These are phyloP conservation scores for Lagenaria siceraria DNA, from an alignment of 306 rosid genomes.

Conservation along the genomic window DNA sequence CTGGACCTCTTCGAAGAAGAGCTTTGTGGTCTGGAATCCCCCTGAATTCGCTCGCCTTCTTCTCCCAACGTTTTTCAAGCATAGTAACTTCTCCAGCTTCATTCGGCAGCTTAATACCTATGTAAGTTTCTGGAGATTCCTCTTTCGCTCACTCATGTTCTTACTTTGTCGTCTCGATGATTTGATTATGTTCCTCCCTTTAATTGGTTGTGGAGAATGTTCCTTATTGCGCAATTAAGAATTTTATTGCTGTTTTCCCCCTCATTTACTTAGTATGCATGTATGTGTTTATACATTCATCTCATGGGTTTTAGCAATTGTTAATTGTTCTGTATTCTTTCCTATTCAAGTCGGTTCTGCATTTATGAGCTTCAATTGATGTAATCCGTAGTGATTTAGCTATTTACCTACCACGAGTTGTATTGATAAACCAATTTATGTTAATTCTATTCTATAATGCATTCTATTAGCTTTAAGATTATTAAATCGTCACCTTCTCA, in stretches of 20 bases:
- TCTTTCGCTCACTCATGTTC: background rate
- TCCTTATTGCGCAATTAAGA: background rate
- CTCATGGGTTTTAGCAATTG: background rate
- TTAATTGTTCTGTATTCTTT: background rate
- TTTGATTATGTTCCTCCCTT: background rate
- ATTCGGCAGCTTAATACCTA: slow-evolving; percentile 96
- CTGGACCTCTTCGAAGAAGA: slow-evolving; percentile 55
- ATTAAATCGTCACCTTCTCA: background rate
- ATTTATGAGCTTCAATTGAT: background rate
- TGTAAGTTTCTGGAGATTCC: slow-evolving; percentile 24
- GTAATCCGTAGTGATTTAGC: background rate
- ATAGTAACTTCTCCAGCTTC: slow-evolving; percentile 95
- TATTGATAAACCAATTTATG: background rate
- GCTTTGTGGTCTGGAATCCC: slow-evolving; percentile 93
- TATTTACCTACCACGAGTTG: background rate
- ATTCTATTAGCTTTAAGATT: background rate
- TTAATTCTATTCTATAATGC: background rate
- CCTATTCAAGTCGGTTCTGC: background rate
- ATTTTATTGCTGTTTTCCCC: background rate
- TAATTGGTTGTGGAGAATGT: background rate
- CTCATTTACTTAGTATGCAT: background rate
- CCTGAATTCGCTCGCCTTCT: slow-evolving; percentile 77
- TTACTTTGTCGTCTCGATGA: background rate
- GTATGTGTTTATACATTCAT: background rate
- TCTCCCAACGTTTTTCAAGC: slow-evolving; percentile 86